Percentiles rank a stretch among this genome's conserved stretches.
phyloP scores from a whole-genome alignment of 768 basidiomycete genomes.

The Lentinula raphanica region DNA sequence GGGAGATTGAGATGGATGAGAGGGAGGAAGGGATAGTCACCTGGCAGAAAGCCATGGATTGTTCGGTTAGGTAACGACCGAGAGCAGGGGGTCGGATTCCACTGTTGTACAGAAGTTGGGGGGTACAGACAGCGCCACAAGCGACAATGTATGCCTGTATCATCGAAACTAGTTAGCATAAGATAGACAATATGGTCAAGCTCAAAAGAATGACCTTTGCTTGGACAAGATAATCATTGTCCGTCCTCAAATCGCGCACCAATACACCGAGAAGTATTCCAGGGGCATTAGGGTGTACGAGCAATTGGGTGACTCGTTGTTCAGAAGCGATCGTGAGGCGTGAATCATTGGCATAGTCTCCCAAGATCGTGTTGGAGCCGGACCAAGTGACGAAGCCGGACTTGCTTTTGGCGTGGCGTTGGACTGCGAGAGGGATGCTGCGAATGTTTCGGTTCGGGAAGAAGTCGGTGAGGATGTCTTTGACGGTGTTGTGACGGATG shows the following conservation, averaged over 20 bases:
- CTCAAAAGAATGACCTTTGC: neutral
- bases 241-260: neutral
- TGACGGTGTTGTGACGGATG: constrained; percentile 6
- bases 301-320: neutral
- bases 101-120: neutral
- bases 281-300: neutral
- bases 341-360: neutral
- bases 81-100: neutral
- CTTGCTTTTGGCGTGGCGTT: neutral
- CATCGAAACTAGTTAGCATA: neutral
- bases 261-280: neutral
- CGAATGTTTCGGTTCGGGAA: neutral
- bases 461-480: neutral
- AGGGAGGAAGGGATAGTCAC: neutral
- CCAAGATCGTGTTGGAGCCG: constrained; percentile 6
- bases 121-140: neutral
- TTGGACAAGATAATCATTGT: neutral
- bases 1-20: neutral
- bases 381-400: constrained; percentile 5
- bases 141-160: neutral
- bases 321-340: neutral
- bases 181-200: neutral
- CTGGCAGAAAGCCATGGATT: neutral
- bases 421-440: constrained; percentile 5
- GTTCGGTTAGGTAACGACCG: neutral